Conservation (phyloP, 2,329 filamentous ascomycete species). For the Colletotrichum costaricense region DNA sequence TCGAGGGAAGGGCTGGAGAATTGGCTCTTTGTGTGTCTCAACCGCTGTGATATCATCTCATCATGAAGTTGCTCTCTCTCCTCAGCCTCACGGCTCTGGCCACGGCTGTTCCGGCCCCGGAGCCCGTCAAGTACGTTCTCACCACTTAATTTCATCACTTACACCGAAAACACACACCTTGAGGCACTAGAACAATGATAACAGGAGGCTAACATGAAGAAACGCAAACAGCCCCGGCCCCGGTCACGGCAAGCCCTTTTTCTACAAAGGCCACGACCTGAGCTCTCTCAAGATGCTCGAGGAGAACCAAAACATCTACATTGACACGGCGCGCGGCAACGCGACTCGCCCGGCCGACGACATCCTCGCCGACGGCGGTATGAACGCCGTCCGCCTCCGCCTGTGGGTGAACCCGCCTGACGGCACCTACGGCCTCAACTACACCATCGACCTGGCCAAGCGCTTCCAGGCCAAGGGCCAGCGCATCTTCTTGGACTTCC, state of each 20-base stretch:
- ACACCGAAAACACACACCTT: no score
- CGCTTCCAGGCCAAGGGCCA: conserved; percentile 48
- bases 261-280: conserved; percentile 33
- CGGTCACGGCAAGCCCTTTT: conserved; percentile 15
- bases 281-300: conserved; percentile 33
- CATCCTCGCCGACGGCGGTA: conserved; percentile 32
- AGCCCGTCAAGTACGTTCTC: conserved; percentile 15
- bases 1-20: not conserved
- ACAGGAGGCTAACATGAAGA: not conserved
- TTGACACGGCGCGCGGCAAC: conserved; percentile 29
- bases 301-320: conserved; percentile 23
- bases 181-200: not conserved
- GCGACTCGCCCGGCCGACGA: conserved; percentile 25
- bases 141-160: not conserved
- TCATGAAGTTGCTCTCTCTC: conserved; percentile 22
- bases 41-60: not conserved
- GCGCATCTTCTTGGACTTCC: conserved; percentile 50
- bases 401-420: conserved; percentile 32
- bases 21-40: not conserved
- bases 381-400: conserved; percentile 30
- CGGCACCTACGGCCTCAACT: conserved; percentile 32
- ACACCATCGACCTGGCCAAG: conserved; percentile 45
- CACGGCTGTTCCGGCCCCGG: conserved; percentile 4
- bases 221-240: not conserved
- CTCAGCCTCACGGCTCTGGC: conserved; percentile 24